Conservation (phyloP, 2,329 filamentous ascomycete genomes). For the Fusarium luffae region DNA sequence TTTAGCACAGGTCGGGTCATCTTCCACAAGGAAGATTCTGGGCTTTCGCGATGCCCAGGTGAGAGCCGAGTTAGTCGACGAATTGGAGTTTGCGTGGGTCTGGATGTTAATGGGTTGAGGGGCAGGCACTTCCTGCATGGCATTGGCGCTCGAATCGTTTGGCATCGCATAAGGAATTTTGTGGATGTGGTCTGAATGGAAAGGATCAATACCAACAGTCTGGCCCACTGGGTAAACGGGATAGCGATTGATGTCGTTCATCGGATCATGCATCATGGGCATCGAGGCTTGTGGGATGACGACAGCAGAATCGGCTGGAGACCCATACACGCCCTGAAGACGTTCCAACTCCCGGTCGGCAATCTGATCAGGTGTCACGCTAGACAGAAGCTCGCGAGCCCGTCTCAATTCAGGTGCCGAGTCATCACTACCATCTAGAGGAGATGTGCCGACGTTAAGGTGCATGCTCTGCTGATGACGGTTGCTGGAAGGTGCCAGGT, state of each 20-base stretch:
- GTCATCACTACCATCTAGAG: constrained; percentile 58
- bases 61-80: constrained; percentile 53
- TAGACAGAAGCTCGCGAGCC: constrained; percentile 66
- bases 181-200: constrained; percentile 92
- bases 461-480: constrained; percentile 51
- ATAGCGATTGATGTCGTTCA: constrained; percentile 66
- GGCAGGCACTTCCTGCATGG: constrained; percentile 55
- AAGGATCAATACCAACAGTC: constrained; percentile 92
- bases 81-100: constrained; percentile 36
- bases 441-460: constrained; percentile 52
- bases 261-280: constrained; percentile 63
- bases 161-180: constrained; percentile 88
- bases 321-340: constrained; percentile 65
- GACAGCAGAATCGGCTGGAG: constrained; percentile 64
- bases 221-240: constrained; percentile 92
- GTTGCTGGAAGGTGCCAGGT: constrained; percentile 59
- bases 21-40: constrained; percentile 90
- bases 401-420: constrained; percentile 65
- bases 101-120: constrained; percentile 49
- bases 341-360: constrained; percentile 67
- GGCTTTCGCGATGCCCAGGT: constrained; percentile 74
- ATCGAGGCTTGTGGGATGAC: constrained; percentile 56
- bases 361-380: constrained; percentile 62
- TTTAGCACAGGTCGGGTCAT: constrained; percentile 73
- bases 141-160: constrained; percentile 61